A percentile compares a stretch with the other conserved stretches of the same genome.
phyloP scores from a whole-genome alignment of 306 rosid species.

The Dryas octopetala region DNA sequence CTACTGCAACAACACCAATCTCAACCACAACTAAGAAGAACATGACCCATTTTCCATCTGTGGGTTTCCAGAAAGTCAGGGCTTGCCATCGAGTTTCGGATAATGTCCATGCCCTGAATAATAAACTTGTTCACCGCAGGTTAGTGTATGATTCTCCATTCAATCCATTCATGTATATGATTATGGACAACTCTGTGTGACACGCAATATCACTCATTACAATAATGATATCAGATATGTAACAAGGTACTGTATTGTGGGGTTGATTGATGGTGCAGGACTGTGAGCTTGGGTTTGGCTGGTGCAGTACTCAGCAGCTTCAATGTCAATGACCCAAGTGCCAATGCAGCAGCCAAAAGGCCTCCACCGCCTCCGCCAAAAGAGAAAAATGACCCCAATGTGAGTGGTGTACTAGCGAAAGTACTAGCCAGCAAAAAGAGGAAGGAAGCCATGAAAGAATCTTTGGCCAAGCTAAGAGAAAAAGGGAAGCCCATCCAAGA shows the following conservation, averaged over 20 bases:
- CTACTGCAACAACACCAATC: constrained; percentile 37
- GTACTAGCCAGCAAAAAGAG: constrained; percentile 86
- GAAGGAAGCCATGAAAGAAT: constrained; percentile 84
- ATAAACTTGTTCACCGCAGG: constrained; percentile 43
- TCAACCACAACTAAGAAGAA: constrained; percentile 26
- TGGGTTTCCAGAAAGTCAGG: constrained; percentile 23
- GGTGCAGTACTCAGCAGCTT: constrained; percentile 45
- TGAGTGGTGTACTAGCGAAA: constrained; percentile 79
- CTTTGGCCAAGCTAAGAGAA: constrained; percentile 55
- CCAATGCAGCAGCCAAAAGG: constrained; percentile 65
- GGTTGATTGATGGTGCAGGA: constrained; percentile 34
- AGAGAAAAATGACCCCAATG: constrained; percentile 69
- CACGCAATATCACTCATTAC: too few relatives aligned
- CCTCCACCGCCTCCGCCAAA: constrained; percentile 64
- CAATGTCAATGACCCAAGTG: constrained; percentile 34
- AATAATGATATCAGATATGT: not conserved
- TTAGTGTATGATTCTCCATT: constrained; percentile 7
- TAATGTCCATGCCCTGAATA: constrained; percentile 3
- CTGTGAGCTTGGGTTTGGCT: constrained; percentile 47
- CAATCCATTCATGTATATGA: too few relatives aligned
- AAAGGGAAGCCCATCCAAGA: constrained; percentile 46
- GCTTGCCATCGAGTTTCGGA: constrained; percentile 18
- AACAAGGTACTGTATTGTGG: not conserved
- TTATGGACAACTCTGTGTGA: too few relatives aligned
- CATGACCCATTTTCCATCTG: constrained; percentile 1